Conservation (phyloP, 2,329 filamentous ascomycete species). For the Chrysoporthe puriensis region DNA sequence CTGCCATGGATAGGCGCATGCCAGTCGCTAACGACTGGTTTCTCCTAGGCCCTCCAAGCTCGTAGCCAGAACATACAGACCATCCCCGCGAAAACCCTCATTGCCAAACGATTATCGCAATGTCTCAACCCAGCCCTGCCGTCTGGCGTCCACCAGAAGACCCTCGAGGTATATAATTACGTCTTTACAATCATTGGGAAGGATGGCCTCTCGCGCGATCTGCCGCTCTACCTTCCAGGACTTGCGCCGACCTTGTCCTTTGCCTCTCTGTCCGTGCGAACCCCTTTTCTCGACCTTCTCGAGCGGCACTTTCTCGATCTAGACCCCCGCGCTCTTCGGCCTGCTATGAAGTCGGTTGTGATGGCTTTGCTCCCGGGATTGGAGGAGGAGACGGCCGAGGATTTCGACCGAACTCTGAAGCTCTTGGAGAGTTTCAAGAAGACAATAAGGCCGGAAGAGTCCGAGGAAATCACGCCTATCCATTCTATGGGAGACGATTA, state of each 20-base stretch:
- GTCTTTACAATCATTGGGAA: slow-evolving; percentile 85
- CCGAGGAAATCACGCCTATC: slow-evolving; percentile 53
- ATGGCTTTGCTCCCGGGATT: slow-evolving; percentile 87
- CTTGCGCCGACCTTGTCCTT: slow-evolving; percentile 89
- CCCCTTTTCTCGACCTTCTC: slow-evolving; percentile 81
- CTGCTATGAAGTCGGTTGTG: slow-evolving; percentile 88
- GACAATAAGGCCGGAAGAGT: slow-evolving; percentile 60
- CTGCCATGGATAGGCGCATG: slow-evolving; percentile 1
- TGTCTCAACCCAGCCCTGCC: slow-evolving; percentile 92
- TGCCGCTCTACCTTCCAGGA: slow-evolving; percentile 87
- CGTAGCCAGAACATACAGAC: slow-evolving; percentile 72
- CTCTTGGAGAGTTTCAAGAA: slow-evolving; percentile 79
- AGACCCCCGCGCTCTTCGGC: slow-evolving; percentile 72
- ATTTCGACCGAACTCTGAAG: slow-evolving; percentile 85
- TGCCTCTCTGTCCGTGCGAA: slow-evolving; percentile 87
- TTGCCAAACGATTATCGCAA: slow-evolving; percentile 91
- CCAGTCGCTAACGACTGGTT: slow-evolving; percentile 34
- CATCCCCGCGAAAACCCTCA: slow-evolving; percentile 79
- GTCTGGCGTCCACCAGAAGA: slow-evolving; percentile 96
- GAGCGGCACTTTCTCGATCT: slow-evolving; percentile 79
- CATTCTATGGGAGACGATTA: slow-evolving; percentile 75
- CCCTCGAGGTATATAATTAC: slow-evolving; percentile 89
- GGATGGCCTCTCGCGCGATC: slow-evolving; percentile 78
- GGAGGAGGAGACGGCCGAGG: slow-evolving; percentile 95
- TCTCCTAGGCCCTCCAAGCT: slow-evolving; percentile 79